Percentiles rank a stretch among this genome's conserved stretches.
Conservation (phyloP, 352 stramenopile species). For the Pseudoperonospora humuli region DNA sequence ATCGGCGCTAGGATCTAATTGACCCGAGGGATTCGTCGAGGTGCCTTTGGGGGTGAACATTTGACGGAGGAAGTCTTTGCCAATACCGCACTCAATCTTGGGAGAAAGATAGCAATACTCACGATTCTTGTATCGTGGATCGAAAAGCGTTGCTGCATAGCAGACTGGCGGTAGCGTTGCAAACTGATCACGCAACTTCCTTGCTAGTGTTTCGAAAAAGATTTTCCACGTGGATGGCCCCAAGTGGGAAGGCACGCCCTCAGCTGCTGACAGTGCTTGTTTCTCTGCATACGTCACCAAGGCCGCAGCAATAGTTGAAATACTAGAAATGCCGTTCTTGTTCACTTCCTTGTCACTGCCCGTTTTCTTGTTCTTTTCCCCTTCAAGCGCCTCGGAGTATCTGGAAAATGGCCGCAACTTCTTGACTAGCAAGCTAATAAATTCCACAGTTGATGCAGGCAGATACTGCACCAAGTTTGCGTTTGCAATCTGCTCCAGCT, state of each 20-base stretch:
- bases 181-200: conserved; percentile 53
- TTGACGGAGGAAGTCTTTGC: conserved; percentile 46
- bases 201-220: conserved; percentile 51
- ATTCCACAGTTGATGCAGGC: conserved; percentile 34
- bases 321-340: conserved; percentile 65
- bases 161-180: conserved; percentile 39
- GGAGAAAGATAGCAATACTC: conserved; percentile 67
- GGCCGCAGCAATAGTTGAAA: conserved; percentile 64
- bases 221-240: conserved; percentile 41
- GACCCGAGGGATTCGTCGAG: conserved; percentile 5
- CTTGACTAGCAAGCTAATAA: conserved; percentile 49
- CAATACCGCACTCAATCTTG: conserved; percentile 44
- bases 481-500: conserved; percentile 50
- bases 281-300: conserved; percentile 66
- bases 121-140: conserved; percentile 76
- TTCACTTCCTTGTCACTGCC: conserved; percentile 73
- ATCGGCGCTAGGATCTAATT: conserved; percentile 9
- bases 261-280: conserved; percentile 27
- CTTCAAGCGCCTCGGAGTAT: conserved; percentile 64
- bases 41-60: conserved; percentile 39
- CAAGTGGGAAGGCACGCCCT: conserved; percentile 27
- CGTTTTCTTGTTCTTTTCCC: conserved; percentile 62
- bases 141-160: conserved; percentile 65
- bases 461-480: conserved; percentile 43
- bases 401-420: conserved; percentile 68